Conservation (phyloP, 495 filamentous ascomycete species). For the Podospora comata region DNA sequence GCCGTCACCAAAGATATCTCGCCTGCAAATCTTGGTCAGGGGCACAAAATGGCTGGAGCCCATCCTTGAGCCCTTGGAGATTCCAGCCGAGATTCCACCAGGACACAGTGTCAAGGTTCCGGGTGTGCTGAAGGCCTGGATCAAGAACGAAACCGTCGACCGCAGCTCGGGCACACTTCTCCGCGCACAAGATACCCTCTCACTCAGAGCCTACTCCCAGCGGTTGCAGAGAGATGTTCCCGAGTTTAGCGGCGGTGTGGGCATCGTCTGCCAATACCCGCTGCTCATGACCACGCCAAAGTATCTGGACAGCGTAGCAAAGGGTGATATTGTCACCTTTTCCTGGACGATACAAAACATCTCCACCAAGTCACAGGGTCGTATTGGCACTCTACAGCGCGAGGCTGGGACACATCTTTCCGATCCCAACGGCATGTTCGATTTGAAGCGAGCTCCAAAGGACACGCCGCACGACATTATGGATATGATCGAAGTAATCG, state of each 20-base stretch:
- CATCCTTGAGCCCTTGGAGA: conserved; percentile 18
- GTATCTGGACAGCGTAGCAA: conserved; percentile 31
- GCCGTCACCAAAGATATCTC: conserved; percentile 18
- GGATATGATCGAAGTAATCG: conserved; percentile 24
- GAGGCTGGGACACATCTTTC: conserved; percentile 18
- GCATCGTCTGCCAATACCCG: conserved; percentile 24
- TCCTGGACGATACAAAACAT: conserved; percentile 28
- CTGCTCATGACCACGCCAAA: conserved; percentile 21
- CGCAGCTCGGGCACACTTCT: conserved; percentile 17
- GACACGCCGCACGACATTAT: conserved; percentile 23
- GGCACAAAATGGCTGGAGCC: conserved; percentile 28
- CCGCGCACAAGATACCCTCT: conserved; percentile 22
- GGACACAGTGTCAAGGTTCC: conserved; percentile 22
- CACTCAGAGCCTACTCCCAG: conserved; percentile 21
- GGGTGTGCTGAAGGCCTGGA: conserved; percentile 25
- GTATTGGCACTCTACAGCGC: conserved; percentile 8
- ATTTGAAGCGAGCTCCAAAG: conserved; percentile 12
- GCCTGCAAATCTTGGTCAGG: conserved; percentile 16
- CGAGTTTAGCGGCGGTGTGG: conserved; percentile 20
- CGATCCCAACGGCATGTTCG: conserved; percentile 24
- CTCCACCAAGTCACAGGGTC: conserved; percentile 27
- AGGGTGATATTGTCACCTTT: conserved; percentile 24
- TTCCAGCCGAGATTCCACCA: conserved; percentile 25
- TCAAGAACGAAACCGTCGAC: conserved; percentile 22
- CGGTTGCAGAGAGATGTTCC: conserved; percentile 26